phyloP scores from a whole-genome alignment of 2,329 filamentous ascomycete species.

The Trichoderma arundinaceum region DNA sequence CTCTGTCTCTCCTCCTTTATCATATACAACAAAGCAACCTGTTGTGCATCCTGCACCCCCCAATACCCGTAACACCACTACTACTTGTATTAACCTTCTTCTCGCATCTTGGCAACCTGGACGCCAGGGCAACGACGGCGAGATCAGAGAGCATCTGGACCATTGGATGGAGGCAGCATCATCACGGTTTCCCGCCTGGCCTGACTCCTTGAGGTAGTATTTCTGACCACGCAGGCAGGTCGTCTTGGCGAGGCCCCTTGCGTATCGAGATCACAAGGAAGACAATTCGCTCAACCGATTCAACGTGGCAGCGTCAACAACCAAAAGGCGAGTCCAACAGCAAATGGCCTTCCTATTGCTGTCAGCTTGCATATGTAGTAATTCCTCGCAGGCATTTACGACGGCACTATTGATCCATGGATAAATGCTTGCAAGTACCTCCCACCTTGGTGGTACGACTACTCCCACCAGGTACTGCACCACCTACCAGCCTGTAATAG shows the following conservation, averaged over 20 bases:
- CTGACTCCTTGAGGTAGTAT: neutral
- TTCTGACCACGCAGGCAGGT: conserved; percentile 11
- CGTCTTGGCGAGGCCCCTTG: conserved; percentile 2
- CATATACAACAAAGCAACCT: neutral
- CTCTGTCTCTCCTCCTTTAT: neutral
- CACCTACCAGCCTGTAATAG: neutral
- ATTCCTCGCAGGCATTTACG: conserved; percentile 1
- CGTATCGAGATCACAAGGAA: conserved; percentile 27
- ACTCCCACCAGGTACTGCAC: neutral
- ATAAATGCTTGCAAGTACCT: neutral
- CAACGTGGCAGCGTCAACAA: conserved; percentile 16
- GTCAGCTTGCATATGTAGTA: conserved; percentile 10
- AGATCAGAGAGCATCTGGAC: conserved; percentile 8
- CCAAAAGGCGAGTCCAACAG: neutral
- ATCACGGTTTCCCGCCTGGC: neutral
- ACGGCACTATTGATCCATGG: conserved; percentile 23
- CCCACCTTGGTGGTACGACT: conserved; percentile 1
- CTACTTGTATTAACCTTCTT: neutral
- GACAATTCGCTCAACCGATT: conserved; percentile 1
- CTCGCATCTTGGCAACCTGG: neutral
- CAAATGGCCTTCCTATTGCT: conserved; percentile 12
- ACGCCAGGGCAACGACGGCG: conserved; percentile 19
- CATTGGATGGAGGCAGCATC: conserved; percentile 18
- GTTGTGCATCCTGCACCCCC: too few species aligned
- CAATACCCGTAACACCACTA: neutral